Evolutionary conservation across 306 rosid species (phyloP).

Genomic region (Neltuma alba): DNA sequence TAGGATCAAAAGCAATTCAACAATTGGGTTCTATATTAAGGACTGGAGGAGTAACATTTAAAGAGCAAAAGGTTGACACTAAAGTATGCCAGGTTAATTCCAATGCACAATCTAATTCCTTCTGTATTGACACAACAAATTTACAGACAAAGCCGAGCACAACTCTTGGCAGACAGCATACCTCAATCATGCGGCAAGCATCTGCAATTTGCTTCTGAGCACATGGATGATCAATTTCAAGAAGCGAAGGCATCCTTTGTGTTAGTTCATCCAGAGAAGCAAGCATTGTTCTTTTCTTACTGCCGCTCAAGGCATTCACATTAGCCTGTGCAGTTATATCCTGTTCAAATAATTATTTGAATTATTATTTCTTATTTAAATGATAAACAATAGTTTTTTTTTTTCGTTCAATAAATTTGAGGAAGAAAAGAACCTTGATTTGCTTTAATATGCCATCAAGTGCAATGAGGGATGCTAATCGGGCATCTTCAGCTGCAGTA

Average conservation of each 20-base stretch:
- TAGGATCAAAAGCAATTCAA: too few relatives aligned
- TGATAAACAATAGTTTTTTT: constrained; percentile 1
- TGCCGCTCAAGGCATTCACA: constrained; percentile 68
- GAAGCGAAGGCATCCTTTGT: constrained; percentile 94
- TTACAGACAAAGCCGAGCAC: neutral
- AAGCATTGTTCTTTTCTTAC: constrained; percentile 72
- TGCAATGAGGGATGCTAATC: constrained; percentile 95
- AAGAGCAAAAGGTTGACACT: neutral
- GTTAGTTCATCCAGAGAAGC: constrained; percentile 76
- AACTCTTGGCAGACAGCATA: constrained; percentile 41
- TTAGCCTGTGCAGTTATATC: constrained; percentile 66
- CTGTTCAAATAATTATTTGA: constrained; percentile 49
- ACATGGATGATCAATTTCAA: constrained; percentile 93
- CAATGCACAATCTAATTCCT: constrained; percentile 3
- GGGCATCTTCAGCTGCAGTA: constrained; percentile 92
- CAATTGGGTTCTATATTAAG: too few relatives aligned
- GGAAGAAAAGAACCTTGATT: constrained; percentile 66
- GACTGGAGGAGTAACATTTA: too few relatives aligned
- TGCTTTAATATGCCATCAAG: constrained; percentile 91
- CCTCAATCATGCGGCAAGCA: constrained; percentile 76
- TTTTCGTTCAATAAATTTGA: neutral
- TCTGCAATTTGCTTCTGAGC: constrained; percentile 78
- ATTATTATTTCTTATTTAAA: constrained; percentile 22
- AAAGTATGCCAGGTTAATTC: neutral
- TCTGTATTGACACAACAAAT: neutral